A percentile compares a stretch with the other conserved stretches of the same genome.
phyloP scores from a whole-genome alignment of 352 stramenopile genomes.

The Globisporangium parvum region DNA sequence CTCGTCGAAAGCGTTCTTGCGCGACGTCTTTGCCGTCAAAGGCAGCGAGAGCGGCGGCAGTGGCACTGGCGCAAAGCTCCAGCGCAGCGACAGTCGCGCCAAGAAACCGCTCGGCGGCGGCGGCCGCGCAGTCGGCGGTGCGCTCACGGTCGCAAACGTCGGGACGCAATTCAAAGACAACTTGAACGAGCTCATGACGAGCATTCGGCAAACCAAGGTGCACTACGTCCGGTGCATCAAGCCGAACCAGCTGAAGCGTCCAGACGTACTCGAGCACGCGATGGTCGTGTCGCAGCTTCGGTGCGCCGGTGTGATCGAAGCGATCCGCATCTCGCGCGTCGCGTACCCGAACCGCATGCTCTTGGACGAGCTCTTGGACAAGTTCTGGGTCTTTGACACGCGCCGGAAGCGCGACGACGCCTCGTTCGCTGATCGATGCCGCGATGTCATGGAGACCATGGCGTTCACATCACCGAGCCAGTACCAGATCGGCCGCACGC shows the following conservation, averaged over 20 bases:
- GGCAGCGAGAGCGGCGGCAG: not conserved
- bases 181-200: slow-evolving; percentile 90
- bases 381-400: slow-evolving; percentile 71
- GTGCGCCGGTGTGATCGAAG: slow-evolving; percentile 98
- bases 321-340: slow-evolving; percentile 95
- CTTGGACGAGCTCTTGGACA: slow-evolving; percentile 78
- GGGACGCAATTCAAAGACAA: slow-evolving; percentile 88
- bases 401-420: slow-evolving; percentile 35
- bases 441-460: slow-evolving; percentile 58
- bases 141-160: slow-evolving; percentile 55
- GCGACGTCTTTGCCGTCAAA: slow-evolving; percentile 45
- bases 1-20: slow-evolving; percentile 41
- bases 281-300: slow-evolving; percentile 94
- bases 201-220: slow-evolving; percentile 92
- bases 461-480: slow-evolving; percentile 57
- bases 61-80: not conserved
- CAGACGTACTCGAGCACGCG: slow-evolving; percentile 77
- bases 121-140: slow-evolving; percentile 20
- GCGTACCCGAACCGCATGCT: slow-evolving; percentile 96
- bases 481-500: slow-evolving; percentile 69
- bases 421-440: slow-evolving; percentile 35
- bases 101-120: slow-evolving; percentile 13
- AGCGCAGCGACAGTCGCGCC: slow-evolving; percentile 10
- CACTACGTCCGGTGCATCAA: slow-evolving; percentile 99
- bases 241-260: slow-evolving; percentile 95